Evolutionary conservation across 257 asterid species (phyloP), one percentile per base, ranked within the genome.

Genomic region (Plantago ovata): DNA sequence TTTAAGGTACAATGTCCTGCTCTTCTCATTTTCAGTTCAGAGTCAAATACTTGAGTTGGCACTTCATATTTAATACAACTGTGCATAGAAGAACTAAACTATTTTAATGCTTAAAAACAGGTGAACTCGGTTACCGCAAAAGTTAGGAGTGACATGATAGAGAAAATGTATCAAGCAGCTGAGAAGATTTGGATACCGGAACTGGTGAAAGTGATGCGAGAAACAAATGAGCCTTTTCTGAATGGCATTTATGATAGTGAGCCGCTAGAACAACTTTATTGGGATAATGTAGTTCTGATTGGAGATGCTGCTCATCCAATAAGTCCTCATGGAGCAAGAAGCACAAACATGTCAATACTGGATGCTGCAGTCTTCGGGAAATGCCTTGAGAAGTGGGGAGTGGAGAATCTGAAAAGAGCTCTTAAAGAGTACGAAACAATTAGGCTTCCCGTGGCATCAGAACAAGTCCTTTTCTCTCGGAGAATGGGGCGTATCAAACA

Each of bases 281-380:
- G 94, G 96, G 78, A 77, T 51, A 80, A 75, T 10, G 93, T 85
- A 20, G 93, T 74, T 24, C 73, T 92, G 74, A 41, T 85, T 20
- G 98, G 96, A 66, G 98, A 92, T 55, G 94, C 94, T 14, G 96
- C 98, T 63, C 98, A 92, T 44, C 96, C 98, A 4, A 85, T 86
- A 0, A 88, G 94, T 28, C 96, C 98, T 23, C 96, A 85, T 53
- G 95, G 96, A 55, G 36, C 81, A 59, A 85, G 96, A 70, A 92
- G 95, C 89, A 85, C 98, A 62, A 92, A 92, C 87, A 88, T 88
- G 98, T 82, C 95, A 4, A 67, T 92, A 38, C 14, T 85, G 67
- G 98, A 92, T 69, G 94, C 88, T 62, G 87, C 85, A 1, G 95
- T 84, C 24, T 61, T 88, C 20, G 91, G 94, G 9, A 84, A 85